Evolutionary conservation across 73 alveolate species (phyloP).

Genomic region (Paramecium octaurelia): DNA sequence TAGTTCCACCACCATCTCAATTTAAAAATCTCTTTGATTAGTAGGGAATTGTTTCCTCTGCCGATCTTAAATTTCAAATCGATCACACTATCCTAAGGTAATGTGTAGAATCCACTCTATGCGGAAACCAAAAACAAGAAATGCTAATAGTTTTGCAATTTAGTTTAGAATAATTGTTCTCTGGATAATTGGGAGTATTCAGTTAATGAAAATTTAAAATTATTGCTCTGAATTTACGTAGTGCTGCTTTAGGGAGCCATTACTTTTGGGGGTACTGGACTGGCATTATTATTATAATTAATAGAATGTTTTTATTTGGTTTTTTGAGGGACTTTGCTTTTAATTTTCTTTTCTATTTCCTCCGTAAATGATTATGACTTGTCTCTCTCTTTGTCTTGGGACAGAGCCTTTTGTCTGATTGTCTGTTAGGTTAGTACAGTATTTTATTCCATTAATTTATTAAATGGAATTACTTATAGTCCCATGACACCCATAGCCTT

Average conservation of each 20-base stretch:
- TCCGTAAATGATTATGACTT: conserved; percentile 5
- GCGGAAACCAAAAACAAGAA: conserved; percentile 4
- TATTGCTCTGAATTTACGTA: neutral
- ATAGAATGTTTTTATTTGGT: neutral
- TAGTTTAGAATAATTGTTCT: neutral
- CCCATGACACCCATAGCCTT: neutral
- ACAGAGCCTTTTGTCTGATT: neutral
- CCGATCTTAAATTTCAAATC: neutral
- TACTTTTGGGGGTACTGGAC: neutral
- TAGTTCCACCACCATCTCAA: conserved; percentile 41
- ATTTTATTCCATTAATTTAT: neutral
- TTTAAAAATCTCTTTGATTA: conserved; percentile 3
- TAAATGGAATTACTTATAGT: neutral
- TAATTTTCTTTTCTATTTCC: neutral
- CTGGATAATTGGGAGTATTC: neutral
- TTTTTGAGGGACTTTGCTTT: neutral
- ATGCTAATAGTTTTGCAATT: neutral
- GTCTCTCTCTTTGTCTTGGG: conserved; percentile 18
- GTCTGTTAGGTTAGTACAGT: neutral
- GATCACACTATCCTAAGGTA: neutral
- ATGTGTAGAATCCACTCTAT: neutral
- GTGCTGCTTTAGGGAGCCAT: neutral
- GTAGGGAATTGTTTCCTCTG: conserved; percentile 11
- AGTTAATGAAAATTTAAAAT: conserved; percentile 21
- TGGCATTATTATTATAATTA: neutral